Conservation (phyloP, 2,329 filamentous ascomycete genomes). For the Dothidotthia symphoricarpi region DNA sequence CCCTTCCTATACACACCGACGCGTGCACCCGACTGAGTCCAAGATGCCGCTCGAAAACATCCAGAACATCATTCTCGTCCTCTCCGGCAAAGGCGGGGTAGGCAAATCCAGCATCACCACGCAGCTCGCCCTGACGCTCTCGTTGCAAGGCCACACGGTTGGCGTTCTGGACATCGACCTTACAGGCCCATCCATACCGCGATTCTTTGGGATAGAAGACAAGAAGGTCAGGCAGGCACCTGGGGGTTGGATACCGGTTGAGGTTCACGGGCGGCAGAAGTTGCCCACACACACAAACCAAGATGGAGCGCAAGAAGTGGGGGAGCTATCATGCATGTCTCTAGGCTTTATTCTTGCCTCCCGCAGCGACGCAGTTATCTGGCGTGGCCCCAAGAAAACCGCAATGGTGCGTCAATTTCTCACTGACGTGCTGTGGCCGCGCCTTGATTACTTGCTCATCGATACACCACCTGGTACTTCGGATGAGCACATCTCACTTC, state of each 20-base stretch:
- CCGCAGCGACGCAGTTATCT: conserved; percentile 89
- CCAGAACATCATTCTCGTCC: conserved; percentile 75
- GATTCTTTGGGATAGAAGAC: conserved; percentile 85
- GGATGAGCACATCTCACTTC: conserved; percentile 94
- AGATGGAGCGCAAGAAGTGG: conserved; percentile 45
- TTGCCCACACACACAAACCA: conserved; percentile 13
- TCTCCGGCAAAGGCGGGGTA: conserved; percentile 96
- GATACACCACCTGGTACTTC: conserved; percentile 95
- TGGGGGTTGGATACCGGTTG: conserved; percentile 87
- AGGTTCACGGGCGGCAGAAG: conserved; percentile 64
- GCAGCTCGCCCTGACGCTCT: conserved; percentile 86
- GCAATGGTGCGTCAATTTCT: conserved; percentile 98
- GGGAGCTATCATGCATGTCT: conserved; percentile 80
- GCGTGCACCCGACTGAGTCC: conserved; percentile 27
- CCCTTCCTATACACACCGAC: not conserved
- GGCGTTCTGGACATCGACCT: conserved; percentile 96
- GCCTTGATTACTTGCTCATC: conserved; percentile 87
- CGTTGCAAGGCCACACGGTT: conserved; percentile 80
- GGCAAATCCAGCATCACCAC: conserved; percentile 98
- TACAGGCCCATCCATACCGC: conserved; percentile 92
- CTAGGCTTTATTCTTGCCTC: conserved; percentile 83
- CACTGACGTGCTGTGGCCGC: conserved; percentile 82
- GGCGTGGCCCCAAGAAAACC: conserved; percentile 97
- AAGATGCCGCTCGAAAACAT: conserved; percentile 67
- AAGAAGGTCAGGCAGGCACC: conserved; percentile 89